Evolutionary conservation across 495 filamentous ascomycete genomes (phyloP), one percentile per base, ranked within the genome.

Genomic region (Beverwykella pulmonaria): DNA sequence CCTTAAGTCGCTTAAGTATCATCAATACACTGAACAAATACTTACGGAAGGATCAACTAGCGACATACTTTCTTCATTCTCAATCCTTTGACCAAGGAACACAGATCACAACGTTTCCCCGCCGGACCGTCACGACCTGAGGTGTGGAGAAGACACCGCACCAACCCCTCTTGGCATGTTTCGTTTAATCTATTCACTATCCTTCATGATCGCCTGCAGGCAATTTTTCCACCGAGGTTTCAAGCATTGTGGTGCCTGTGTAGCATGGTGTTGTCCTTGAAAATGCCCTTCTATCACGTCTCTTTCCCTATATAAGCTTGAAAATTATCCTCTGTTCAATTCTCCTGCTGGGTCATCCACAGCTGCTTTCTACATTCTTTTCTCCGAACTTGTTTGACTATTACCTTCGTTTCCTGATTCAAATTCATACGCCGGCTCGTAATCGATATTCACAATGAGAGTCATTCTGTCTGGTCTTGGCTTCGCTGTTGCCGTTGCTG

Each of bases 161-260:
- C 56, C 25, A 61, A 25, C 22, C 26, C 12, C 36, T 27, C 26
- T 36, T 67, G 54, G 64, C 57, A 57, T 29, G 49, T 67, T 67
- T 61, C 63, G 27, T 54, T 67, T 67, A 67, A 67, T 67, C 64
- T 47, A 67, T 61, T 47, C 55, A 25, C 44, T 57, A 1, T 53
- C 63, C 47, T 59, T 59, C 55, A 65, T 59, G 54, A 65, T 59
- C 61, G 19, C n/a, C 48, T 1, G 20, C 61, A 44, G 25, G 50
- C 36, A 49, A 58, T 26, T 29, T 32, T n/a, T 52, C 36, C 53
- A 47, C 20, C 52, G 29, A 32, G 6, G 39, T 65, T 65, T 65
- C 36, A 27, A 55, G 19, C 36, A 36, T 53, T 14, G 46, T 53
- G 44, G 39, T 32, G 29, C 57, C 1, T 48, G 29, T 53, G 20